Percentiles rank a stretch among this genome's conserved stretches.
Evolutionary conservation across 805 yeast species (phyloP).

Genomic region (Barnettozyma siamensis): DNA sequence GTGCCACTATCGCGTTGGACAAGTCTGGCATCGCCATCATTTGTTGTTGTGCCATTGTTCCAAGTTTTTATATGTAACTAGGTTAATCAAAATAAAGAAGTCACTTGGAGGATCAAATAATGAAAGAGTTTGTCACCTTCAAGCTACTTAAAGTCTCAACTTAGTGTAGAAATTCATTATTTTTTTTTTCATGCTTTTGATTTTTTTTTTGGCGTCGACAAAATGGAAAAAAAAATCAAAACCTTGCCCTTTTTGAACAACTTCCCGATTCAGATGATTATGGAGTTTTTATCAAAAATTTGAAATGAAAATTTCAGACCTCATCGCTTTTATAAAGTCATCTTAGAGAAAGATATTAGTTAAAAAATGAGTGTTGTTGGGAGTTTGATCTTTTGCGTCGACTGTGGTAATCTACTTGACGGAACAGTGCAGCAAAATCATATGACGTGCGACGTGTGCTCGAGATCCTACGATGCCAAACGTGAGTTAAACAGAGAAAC

Average conservation of each 20-base stretch:
- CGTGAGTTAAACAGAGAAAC: too few species aligned
- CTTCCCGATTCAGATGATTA: neutral
- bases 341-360: too few species aligned
- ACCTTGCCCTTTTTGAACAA: neutral
- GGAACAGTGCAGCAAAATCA: conserved; percentile 43
- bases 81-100: too few species aligned
- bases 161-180: too few species aligned
- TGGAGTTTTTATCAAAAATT: neutral
- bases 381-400: conserved; percentile 85
- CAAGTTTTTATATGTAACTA: too few species aligned
- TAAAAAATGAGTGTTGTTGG: conserved; percentile 91
- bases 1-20: conserved; percentile 98
- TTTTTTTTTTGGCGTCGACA: conserved; percentile 8
- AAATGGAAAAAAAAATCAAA: conserved; percentile 2
- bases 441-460: conserved; percentile 54
- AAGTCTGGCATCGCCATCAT: conserved; percentile 69
- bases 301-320: conserved; percentile 9
- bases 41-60: conserved; percentile 30
- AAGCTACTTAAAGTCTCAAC: too few species aligned
- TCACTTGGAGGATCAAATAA: too few species aligned
- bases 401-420: conserved; percentile 88
- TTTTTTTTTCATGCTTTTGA: neutral
- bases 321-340: conserved; percentile 1
- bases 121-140: too few species aligned
- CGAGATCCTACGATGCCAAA: conserved; percentile 34